Base-by-base conservation (phyloP, 768 basidiomycete species). In the Tricholoma hemisulphureum region DNA sequence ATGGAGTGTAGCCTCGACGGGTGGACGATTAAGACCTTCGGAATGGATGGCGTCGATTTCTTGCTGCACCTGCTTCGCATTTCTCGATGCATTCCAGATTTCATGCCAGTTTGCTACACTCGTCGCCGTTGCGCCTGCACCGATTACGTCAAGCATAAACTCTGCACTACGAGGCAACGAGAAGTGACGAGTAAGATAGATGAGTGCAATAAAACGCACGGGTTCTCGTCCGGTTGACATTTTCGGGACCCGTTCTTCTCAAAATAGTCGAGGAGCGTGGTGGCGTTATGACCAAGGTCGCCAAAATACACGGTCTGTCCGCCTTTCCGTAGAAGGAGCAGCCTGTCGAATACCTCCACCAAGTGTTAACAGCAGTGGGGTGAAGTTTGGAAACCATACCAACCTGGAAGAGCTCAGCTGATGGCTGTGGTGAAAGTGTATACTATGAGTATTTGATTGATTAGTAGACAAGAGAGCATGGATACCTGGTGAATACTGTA, bases 241-340 rank as follows among this genome's bases (percentile, higher is more conserved):
- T 64, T 58, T 2, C 84, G 75, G 0, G 83, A 85, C 14, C 91
- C 91, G 52, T 88, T 86, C 2, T 67, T 66, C 70, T 91, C 85
- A 61, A 95, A 92, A 73, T 95, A 94, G 7, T 79, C 69, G 56
- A 91, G 82, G 26, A 94, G 68, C 0, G 84, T 85, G 21, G 76
- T 70, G 0, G 89, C 77, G 58, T 88, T 85, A 18, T 71, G 62
- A 2, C 91, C 91, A 23, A 91, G 70, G 52, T 89, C 85, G n/a
- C 88, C 87, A 62, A 88, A 87, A 73, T 89, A 91, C 11, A 87
- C 86, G 6, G 80, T 86, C 63, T 88, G 61, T 56, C 94, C 93
- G n/a, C 94, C 93, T 60, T 84, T 83, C 51, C 83, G 82, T n/a
- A 95, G 77, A 1, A 96, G 78, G 6, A 95, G 73, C 8, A 96